Evolutionary conservation across 164 flowering plant genomes (phyloP).

Genomic region (Pachysandra terminalis): DNA sequence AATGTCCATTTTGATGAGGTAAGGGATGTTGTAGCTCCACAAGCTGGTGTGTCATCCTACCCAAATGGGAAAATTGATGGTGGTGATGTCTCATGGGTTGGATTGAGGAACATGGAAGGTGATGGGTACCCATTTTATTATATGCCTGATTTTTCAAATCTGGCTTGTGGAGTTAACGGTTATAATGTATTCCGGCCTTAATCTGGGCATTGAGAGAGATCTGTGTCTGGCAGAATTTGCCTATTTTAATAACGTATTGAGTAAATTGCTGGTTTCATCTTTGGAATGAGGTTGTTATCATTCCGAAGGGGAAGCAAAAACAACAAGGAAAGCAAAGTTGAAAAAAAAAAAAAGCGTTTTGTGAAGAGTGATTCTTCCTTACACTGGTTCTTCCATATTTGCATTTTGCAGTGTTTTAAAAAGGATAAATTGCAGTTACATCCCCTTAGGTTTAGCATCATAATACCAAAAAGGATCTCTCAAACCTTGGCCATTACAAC

Average conservation of each 20-base stretch:
- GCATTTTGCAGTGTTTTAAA: no score
- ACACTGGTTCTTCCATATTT: no score
- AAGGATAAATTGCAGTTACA: no score
- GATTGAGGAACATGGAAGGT: slow-evolving; percentile 36
- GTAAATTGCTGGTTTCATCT: slow-evolving; percentile 26
- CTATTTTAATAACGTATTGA: slow-evolving; percentile 36
- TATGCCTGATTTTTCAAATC: slow-evolving; percentile 53
- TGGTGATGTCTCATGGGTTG: slow-evolving; percentile 42
- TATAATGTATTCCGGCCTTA: slow-evolving; percentile 66
- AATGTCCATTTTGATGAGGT: slow-evolving; percentile 31
- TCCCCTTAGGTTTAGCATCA: no score
- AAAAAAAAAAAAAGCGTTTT: no score
- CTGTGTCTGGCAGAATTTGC: slow-evolving; percentile 13
- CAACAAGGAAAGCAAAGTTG: slow-evolving; percentile 15
- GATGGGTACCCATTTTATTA: slow-evolving; percentile 47
- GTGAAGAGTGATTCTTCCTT: neutral
- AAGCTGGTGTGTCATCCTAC: slow-evolving; percentile 33
- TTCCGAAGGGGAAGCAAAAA: slow-evolving; percentile 15
- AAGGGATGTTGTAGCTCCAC: slow-evolving; percentile 49
- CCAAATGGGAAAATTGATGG: slow-evolving; percentile 64
- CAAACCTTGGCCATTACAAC: no score
- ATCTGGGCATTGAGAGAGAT: slow-evolving; percentile 45
- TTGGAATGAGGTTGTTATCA: slow-evolving; percentile 41
- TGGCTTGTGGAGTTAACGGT: slow-evolving; percentile 52
- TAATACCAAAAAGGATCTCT: no score